Percentiles rank a stretch among this genome's conserved stretches.
Evolutionary conservation across 352 stramenopile species (phyloP).

Genomic region (Phytopythium helicoides): DNA sequence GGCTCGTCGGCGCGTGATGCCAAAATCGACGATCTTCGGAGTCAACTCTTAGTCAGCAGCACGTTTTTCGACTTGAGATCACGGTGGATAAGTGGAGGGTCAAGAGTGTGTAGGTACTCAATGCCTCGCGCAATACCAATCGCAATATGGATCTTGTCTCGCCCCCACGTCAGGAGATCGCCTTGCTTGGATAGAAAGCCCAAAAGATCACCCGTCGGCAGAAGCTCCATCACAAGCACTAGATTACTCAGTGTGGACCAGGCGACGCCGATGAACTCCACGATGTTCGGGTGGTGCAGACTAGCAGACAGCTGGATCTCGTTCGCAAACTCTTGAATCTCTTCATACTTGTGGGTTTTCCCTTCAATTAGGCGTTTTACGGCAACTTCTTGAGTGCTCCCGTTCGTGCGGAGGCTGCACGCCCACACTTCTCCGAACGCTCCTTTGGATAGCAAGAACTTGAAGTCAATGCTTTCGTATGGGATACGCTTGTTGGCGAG

Average conservation of each 20-base stretch:
- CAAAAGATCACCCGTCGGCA: slow-evolving; percentile 17
- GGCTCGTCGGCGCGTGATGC: slow-evolving; percentile 32
- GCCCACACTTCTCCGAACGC: slow-evolving; percentile 55
- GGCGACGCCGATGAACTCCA: slow-evolving; percentile 50
- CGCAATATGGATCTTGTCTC: slow-evolving; percentile 23
- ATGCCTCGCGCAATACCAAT: slow-evolving; percentile 25
- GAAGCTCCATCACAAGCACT: slow-evolving; percentile 31
- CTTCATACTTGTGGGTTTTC: slow-evolving; percentile 19
- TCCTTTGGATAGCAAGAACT: slow-evolving; percentile 30
- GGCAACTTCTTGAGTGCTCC: slow-evolving; percentile 15
- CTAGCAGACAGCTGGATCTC: slow-evolving; percentile 35
- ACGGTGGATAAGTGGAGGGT: slow-evolving; percentile 29
- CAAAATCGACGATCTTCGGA: slow-evolving; percentile 84
- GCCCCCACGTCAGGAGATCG: slow-evolving; percentile 24
- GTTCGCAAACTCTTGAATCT: slow-evolving; percentile 32
- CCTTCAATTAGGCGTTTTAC: slow-evolving; percentile 39
- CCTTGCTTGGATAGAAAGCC: slow-evolving; percentile 16
- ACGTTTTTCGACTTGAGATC: slow-evolving; percentile 55
- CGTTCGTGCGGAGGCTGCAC: slow-evolving; percentile 20
- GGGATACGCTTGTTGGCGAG: slow-evolving; percentile 15
- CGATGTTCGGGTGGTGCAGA: slow-evolving; percentile 48
- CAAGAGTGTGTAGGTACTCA: slow-evolving; percentile 22
- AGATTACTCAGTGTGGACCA: slow-evolving; percentile 40
- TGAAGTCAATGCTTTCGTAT: slow-evolving; percentile 21
- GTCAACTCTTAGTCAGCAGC: slow-evolving; percentile 56